These are phyloP conservation scores for Cucurbita argyrosperma DNA, from an alignment of 306 rosid species.

Conservation along the genomic window DNA sequence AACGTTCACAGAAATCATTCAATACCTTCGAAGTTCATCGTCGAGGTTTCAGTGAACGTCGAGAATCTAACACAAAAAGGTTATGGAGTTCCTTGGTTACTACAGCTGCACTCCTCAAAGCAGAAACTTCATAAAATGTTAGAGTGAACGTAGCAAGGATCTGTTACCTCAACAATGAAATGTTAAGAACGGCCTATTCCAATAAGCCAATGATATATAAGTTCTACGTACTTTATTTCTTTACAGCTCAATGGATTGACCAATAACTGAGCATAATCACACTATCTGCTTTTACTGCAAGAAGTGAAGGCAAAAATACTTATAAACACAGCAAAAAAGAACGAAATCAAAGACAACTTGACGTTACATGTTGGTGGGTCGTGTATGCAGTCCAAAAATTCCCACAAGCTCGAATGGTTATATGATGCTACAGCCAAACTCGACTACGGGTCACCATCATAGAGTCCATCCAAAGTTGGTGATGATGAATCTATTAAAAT, in stretches of 20 bases:
- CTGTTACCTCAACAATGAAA: not conserved
- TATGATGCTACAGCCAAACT: not conserved
- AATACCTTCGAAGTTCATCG: not conserved
- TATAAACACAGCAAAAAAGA: not conserved
- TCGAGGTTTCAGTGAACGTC: not conserved
- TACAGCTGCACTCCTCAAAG: not conserved
- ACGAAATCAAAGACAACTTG: not conserved
- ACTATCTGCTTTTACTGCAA: not conserved
- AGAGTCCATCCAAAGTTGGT: constrained; percentile 19
- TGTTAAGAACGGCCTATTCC: not conserved
- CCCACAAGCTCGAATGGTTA: not conserved
- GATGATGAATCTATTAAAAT: constrained; percentile 27
- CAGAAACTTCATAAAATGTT: not conserved
- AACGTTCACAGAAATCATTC: not conserved
- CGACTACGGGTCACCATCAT: constrained; percentile 65
- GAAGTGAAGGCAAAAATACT: not conserved
- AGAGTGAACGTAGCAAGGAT: not conserved
- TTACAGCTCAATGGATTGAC: not conserved
- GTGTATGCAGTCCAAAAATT: not conserved
- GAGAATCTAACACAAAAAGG: not conserved
- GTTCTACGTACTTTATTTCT: not conserved
- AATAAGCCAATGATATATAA: not conserved
- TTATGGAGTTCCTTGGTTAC: not conserved
- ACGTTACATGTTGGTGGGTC: not conserved
- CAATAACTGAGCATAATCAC: not conserved